Conservation (phyloP, 2,329 filamentous ascomycete genomes). For the Colletotrichum tropicale region DNA sequence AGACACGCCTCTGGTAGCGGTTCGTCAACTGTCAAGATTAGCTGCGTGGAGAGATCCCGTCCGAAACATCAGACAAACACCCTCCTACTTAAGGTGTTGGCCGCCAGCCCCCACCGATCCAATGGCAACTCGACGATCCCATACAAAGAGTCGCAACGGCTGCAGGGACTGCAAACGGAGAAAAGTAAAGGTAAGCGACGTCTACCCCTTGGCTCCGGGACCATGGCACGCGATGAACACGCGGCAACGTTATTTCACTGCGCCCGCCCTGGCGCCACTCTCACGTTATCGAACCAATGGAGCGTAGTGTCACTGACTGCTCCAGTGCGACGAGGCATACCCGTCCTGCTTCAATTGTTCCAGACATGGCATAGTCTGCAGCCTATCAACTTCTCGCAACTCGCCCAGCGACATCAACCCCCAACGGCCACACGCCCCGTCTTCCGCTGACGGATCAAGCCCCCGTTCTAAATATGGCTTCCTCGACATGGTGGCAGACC, state of each 20-base stretch:
- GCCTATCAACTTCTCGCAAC: constrained; percentile 19
- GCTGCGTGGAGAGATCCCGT: not conserved
- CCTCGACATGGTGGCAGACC: not conserved
- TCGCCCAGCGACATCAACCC: not conserved
- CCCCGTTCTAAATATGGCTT: not conserved
- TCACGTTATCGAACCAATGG: not conserved
- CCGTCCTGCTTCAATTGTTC: constrained; percentile 34
- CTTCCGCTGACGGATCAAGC: not conserved
- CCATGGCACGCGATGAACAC: not conserved
- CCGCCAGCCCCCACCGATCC: not conserved
- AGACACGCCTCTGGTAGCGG: not conserved
- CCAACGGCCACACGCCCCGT: not conserved
- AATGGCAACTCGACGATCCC: constrained; percentile 26
- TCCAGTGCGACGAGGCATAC: constrained; percentile 28
- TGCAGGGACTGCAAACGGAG: constrained; percentile 35
- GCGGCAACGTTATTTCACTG: not conserved
- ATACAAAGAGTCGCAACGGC: constrained; percentile 37
- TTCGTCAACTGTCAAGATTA: not conserved
- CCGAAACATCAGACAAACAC: not conserved
- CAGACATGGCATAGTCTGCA: constrained; percentile 30
- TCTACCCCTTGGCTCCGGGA: not conserved
- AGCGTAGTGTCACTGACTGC: not conserved
- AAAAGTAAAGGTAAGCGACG: constrained; percentile 34
- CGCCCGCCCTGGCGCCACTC: not conserved
- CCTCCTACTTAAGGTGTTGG: not conserved